Percentiles rank a stretch among this genome's conserved stretches.
phyloP scores from a whole-genome alignment of 129 eudicot species.

The Centaurea solstitialis region DNA sequence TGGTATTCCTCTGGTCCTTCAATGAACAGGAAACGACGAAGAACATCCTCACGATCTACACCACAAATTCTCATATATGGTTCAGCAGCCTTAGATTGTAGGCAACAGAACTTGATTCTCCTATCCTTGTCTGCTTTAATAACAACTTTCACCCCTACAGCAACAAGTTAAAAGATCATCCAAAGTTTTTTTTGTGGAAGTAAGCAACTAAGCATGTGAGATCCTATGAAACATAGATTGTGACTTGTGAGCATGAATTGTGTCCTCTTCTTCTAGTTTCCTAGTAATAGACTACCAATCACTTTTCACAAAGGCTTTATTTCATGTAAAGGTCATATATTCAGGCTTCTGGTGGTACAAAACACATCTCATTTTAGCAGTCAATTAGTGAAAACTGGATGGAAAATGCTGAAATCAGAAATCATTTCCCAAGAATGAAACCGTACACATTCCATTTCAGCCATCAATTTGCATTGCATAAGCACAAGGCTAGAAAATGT shows the following conservation, averaged over 20 bases:
- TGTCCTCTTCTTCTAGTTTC: slow-evolving; percentile 1
- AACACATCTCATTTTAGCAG: not conserved
- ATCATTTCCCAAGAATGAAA: not conserved
- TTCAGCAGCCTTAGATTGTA: slow-evolving; percentile 93
- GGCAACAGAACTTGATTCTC: slow-evolving; percentile 83
- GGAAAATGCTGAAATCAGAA: not conserved
- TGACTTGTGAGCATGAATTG: not conserved
- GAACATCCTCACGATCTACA: slow-evolving; percentile 75
- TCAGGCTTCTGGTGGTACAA: not conserved
- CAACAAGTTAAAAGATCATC: slow-evolving; percentile 7
- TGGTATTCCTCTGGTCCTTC: slow-evolving; percentile 84
- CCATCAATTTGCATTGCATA: not conserved
- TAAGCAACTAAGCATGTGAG: not conserved
- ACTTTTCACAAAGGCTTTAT: not conserved
- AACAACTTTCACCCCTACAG: slow-evolving; percentile 77
- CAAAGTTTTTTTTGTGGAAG: not conserved
- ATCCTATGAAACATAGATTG: not conserved
- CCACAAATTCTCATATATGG: slow-evolving; percentile 81
- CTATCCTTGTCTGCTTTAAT: slow-evolving; percentile 72
- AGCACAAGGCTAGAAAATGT: not conserved
- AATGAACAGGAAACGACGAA: slow-evolving; percentile 77
- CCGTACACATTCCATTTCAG: not conserved
- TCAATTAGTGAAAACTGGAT: slow-evolving; percentile 1
- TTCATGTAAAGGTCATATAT: not conserved
- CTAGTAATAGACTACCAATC: not conserved